Base-by-base conservation (phyloP, 306 rosid genomes). In the Cucumis melo region DNA sequence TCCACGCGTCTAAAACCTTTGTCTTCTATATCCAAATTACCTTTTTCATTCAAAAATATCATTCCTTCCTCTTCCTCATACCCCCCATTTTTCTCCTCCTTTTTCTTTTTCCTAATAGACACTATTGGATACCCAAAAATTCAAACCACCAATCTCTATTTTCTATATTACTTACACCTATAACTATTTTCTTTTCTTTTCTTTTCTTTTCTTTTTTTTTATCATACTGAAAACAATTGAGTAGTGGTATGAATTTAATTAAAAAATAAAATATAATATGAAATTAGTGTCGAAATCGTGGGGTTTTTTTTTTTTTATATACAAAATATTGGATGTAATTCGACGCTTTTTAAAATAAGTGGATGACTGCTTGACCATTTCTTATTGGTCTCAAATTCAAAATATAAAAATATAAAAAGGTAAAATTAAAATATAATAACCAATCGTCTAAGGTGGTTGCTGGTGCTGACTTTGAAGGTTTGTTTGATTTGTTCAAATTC, bases 1-100 rank as follows among this genome's bases (percentile, higher is more conserved):
- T 73, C 44, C 61, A 73, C 77, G 77, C 77, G 62, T 72, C 77
- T 73, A 73, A 50, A 73, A 73, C 60, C 16, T 50, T 50, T 72
- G 42, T 50, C 76, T 50, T 48, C 57, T 23, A 15, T 71, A 2
- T 70, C 8, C 21, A 48, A 70, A 15, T 50, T 24, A 48, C 32
- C 60, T 59, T 29, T 15, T 50, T 3, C 11, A 8, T 51, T 8
- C 5, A 70, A 67, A 20, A 67, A 42, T 68, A 6, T 21, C n/a
- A 44, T 21, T 44, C 20, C 39, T 68, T 20, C 21, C 55, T 44
- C 39, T 68, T 20, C 21, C 55, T 44, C 54, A 66, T 66, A 20
- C 73, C 29, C 29, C 29, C 11, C 34, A n/a, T 66, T 66, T 66
- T 66, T 66, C 32, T 41, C 8, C 42, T 5, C 15, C 48, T 38